Conservation (phyloP, 2,329 filamentous ascomycete species). For the Nemania sp. region DNA sequence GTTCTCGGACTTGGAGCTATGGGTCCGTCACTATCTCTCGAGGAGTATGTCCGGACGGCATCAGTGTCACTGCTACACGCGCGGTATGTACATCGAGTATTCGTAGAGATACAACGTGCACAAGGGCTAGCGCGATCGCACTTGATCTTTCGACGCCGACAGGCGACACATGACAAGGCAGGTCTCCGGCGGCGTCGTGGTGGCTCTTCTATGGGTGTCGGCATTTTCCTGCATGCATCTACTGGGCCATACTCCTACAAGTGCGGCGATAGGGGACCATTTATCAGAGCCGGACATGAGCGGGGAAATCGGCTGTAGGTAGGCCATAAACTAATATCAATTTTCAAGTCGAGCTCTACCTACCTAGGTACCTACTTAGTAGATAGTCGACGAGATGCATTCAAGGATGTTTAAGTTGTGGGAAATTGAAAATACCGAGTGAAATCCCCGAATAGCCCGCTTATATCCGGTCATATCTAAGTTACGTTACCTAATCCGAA, state of each 20-base stretch:
- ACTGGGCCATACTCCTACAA: slow-evolving; percentile 7
- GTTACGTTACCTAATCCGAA: neutral
- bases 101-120: slow-evolving; percentile 52
- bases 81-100: slow-evolving; percentile 51
- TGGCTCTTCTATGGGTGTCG: slow-evolving; percentile 38
- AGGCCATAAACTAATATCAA: too few relatives aligned
- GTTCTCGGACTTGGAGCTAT: slow-evolving; percentile 29
- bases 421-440: slow-evolving; percentile 29
- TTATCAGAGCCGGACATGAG: neutral
- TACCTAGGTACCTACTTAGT: too few relatives aligned
- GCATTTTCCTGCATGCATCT: too few relatives aligned
- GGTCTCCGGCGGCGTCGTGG: slow-evolving; percentile 50
- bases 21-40: slow-evolving; percentile 3
- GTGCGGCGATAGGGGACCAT: neutral
- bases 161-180: slow-evolving; percentile 58
- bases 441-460: slow-evolving; percentile 30
- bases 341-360: too few relatives aligned
- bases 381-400: too few relatives aligned
- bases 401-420: too few relatives aligned
- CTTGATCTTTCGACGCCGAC: slow-evolving; percentile 60
- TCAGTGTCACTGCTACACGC: slow-evolving; percentile 33
- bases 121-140: slow-evolving; percentile 59
- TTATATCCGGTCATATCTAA: slow-evolving; percentile 26
- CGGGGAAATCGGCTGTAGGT: neutral
- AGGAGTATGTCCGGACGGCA: slow-evolving; percentile 6